Percentiles rank a stretch among this genome's conserved stretches.
These are phyloP conservation scores for Euphorbia pulcherrima DNA, from an alignment of 345 rosid genomes.

Conservation along the genomic window DNA sequence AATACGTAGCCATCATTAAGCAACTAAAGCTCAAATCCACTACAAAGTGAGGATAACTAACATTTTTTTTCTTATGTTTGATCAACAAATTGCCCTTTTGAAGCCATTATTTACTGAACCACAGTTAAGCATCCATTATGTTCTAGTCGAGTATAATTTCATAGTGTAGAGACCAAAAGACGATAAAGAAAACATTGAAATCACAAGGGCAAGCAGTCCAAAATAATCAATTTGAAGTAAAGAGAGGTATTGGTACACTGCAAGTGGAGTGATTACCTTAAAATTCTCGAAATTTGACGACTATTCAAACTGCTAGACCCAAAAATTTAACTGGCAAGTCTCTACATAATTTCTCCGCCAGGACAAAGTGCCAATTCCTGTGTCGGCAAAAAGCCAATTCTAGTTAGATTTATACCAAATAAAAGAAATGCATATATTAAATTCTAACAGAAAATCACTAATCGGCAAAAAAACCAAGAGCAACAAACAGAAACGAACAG, in stretches of 20 bases:
- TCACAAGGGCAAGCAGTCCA: no score
- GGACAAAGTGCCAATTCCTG: slow-evolving; percentile 5
- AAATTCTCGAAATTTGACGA: neutral
- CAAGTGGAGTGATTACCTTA: neutral
- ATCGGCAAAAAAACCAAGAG: neutral
- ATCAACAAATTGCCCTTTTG: neutral
- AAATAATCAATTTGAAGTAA: no score
- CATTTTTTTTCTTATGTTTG: no score
- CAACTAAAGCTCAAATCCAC: neutral
- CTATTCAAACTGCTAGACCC: neutral
- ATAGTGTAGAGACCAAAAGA: no score
- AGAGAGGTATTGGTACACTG: no score
- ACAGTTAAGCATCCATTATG: no score
- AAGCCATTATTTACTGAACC: no score
- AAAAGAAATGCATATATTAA: neutral
- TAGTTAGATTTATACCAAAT: neutral
- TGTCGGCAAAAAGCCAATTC: neutral
- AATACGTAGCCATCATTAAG: neutral
- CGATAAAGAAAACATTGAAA: no score
- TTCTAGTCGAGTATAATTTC: no score
- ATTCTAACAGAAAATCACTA: neutral
- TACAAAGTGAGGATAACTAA: neutral
- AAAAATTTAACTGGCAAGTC: neutral
- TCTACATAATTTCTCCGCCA: neutral
- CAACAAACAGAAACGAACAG: slow-evolving; percentile 14